Base-by-base conservation (phyloP, 768 basidiomycete species). In the Pleurotus salmoneostramineus region DNA sequence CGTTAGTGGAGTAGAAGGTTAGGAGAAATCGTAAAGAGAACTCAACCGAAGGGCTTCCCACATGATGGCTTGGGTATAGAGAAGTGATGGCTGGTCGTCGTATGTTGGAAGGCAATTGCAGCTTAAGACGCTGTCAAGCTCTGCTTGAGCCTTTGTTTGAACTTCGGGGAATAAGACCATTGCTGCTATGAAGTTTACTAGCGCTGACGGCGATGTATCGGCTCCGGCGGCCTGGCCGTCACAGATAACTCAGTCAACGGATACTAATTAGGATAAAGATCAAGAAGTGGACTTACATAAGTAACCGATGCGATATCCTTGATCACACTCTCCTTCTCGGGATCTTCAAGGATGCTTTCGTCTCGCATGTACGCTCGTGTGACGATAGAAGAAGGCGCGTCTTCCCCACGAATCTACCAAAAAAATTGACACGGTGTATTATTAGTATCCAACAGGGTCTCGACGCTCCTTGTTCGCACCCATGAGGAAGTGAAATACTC, bases 41-140 rank as follows among this genome's bases (percentile, higher is more conserved):
- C 21, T 59, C 47, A 44, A 66, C 48, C 67, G 43, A 15, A 64
- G 17, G 4, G 56, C 36, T 48, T 69, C 68, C 33, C 62, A 68
- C 1, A 66, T 21, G 33, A 69, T 55, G 4, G 69, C 68, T 3
- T 59, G 48, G 27, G 66, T 56, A 43, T 69, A 69, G 0, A 65
- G 68, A 2, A 68, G 45, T 0, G 61, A 56, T 7, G 47, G 51
- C 35, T 35, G 34, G n/a, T 71, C 66, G 11, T 54, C 59, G 15
- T 66, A 63, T 5, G 52, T 48, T 5, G 68, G 69, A 4, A 69
- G 59, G 7, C 63, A 58, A 5, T 27, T 27, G 21, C 2, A 27
- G 21, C 21, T 67, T 68, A 12, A 75, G 56, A 8, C 71, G 64
- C 42, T 32, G 44, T 74, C 71, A 2, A 75, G 61, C 35, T 74